A percentile compares a stretch with the other conserved stretches of the same genome.
These are phyloP conservation scores for Cylindrotheca fusiformis DNA, from an alignment of 108 stramenopile species.

Conservation along the genomic window DNA sequence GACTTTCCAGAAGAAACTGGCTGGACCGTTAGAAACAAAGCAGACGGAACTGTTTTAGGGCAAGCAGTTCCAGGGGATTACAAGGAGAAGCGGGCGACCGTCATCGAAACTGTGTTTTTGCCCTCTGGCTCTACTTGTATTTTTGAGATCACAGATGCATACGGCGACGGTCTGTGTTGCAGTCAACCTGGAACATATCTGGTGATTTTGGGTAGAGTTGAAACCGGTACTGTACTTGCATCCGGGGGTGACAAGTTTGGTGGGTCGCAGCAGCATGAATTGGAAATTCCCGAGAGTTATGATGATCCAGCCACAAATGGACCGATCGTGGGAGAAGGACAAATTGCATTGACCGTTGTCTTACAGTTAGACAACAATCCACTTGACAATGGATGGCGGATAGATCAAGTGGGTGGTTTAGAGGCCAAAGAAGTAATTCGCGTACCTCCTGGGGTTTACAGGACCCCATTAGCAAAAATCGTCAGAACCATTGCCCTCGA, in stretches of 20 bases:
- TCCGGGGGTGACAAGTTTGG: conserved; percentile 20
- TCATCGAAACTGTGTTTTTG: conserved; percentile 21
- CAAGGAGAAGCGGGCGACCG: background rate
- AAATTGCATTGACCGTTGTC: conserved; percentile 34
- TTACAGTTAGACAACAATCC: conserved; percentile 29
- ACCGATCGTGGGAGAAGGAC: conserved; percentile 17
- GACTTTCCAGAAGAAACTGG: conserved; percentile 31
- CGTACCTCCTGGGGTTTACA: conserved; percentile 22
- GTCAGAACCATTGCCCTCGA: conserved; percentile 20
- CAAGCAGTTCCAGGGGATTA: conserved; percentile 8
- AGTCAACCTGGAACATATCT: conserved; percentile 21
- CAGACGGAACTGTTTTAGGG: conserved; percentile 3
- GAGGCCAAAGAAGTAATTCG: conserved; percentile 27
- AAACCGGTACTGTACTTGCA: conserved; percentile 14
- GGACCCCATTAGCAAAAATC: conserved; percentile 13
- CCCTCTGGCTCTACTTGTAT: conserved; percentile 14
- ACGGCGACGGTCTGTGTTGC: conserved; percentile 44
- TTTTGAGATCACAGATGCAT: conserved; percentile 24
- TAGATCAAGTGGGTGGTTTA: conserved; percentile 16
- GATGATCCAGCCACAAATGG: conserved; percentile 3
- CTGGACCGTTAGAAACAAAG: conserved; percentile 18
- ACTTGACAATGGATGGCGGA: conserved; percentile 30
- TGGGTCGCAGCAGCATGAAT: background rate
- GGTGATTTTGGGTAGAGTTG: conserved; percentile 11
- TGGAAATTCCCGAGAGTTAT: conserved; percentile 1